Evolutionary conservation across 306 rosid genomes (phyloP), one percentile per base, ranked within the genome.

Genomic region (Rosa rugosa): DNA sequence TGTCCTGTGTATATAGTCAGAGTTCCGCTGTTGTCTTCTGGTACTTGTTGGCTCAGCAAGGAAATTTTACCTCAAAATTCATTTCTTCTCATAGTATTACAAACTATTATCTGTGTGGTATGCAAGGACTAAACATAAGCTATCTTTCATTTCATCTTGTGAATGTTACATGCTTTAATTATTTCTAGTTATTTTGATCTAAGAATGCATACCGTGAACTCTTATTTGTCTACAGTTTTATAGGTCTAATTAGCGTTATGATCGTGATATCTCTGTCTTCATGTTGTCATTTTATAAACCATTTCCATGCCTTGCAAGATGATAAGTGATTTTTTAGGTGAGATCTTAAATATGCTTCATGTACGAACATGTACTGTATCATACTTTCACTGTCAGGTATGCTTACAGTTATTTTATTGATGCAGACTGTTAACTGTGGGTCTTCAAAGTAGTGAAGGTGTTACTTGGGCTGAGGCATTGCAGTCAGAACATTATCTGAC

Each of bases 381-480:
- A 46, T 51, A 53, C 40, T 44, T 73, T 66, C 36, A 72, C 45
- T 72, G 77, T 14, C 38, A 62, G 27, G 41, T 11, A 18, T 60
- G 66, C 17, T 84, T 75, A 79, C 63, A 62, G 36, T 64, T 57
- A 57, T 77, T 70, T 69, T 54, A 72, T 57, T 78, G 63, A 31
- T 71, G 75, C 90, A 94, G 99, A 75, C 74, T 95, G 83, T 75
- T 95, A 72, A 80, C 89, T 27, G 71, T 81, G 73, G 94, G 93
- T 64, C 84, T 92, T 83, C 98, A 88, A 79, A 88, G 97, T 82
- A 71, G 85, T 71, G 86, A 91, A 71, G 87, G 83, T 75, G 65
- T 73, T 71, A 49, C 67, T 5, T 95, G 98, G 99, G 90, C 87
- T 7, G 83, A 82, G 82, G 96, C 90, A 53, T 81, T 95, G 88